A percentile compares a stretch with the other conserved stretches of the same genome.
phyloP scores from a whole-genome alignment of 305 asterid genomes.

The Stenogyne calaminthoides region DNA sequence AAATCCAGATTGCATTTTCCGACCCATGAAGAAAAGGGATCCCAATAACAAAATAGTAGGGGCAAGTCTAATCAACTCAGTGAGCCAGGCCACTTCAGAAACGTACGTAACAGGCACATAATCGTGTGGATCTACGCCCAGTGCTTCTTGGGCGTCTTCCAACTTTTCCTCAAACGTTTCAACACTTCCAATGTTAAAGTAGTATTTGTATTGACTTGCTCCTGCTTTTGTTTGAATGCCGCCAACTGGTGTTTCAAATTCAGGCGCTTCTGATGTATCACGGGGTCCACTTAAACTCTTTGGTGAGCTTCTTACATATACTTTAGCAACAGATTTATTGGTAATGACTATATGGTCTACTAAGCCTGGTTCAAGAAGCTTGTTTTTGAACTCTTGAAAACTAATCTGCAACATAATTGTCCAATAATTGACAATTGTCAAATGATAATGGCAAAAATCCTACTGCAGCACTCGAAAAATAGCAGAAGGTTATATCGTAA shows the following conservation, averaged over 20 bases:
- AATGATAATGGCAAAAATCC: slow-evolving; percentile 11
- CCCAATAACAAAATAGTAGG: no score
- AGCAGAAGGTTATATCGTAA: slow-evolving; percentile 11
- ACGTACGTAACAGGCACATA: slow-evolving; percentile 73
- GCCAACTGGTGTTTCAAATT: slow-evolving; percentile 38
- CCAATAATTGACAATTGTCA: slow-evolving; percentile 17
- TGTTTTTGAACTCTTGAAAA: no score
- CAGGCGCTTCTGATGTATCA: no score
- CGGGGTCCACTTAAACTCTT: no score
- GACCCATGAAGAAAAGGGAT: no score
- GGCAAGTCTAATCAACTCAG: no score
- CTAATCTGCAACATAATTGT: slow-evolving; percentile 64
- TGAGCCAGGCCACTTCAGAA: slow-evolving; percentile 65
- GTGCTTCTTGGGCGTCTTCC: slow-evolving; percentile 86
- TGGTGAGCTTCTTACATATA: no score
- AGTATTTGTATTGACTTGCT: slow-evolving; percentile 56
- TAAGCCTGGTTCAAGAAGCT: no score
- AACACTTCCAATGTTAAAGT: slow-evolving; percentile 84
- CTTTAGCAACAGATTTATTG: no score
- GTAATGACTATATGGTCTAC: no score
- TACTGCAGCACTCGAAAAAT: slow-evolving; percentile 15
- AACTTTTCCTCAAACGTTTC: slow-evolving; percentile 87
- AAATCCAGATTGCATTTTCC: no score
- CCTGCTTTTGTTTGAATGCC: slow-evolving; percentile 33
- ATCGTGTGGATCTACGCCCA: slow-evolving; percentile 80